Conservation (phyloP, 2,329 filamentous ascomycete genomes). For the Xylariomycetidae sp. region DNA sequence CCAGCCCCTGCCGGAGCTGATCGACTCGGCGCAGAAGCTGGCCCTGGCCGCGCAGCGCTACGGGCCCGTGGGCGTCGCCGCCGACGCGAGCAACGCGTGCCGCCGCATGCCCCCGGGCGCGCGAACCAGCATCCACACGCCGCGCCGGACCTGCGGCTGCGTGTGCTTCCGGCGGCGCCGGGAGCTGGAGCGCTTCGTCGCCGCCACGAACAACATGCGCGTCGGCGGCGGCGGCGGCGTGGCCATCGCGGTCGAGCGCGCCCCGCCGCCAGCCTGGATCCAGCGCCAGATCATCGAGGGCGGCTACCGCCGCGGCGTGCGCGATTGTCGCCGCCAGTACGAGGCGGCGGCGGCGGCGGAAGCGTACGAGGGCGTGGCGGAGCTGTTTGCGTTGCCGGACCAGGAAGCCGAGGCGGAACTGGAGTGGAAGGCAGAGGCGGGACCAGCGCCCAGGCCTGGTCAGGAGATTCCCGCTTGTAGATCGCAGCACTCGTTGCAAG, state of each 20-base stretch:
- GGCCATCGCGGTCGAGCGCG: background rate
- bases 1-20: background rate
- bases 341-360: no score
- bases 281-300: background rate
- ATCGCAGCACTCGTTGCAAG: no score
- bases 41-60: background rate
- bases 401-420: no score
- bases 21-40: constrained; percentile 3
- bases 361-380: no score
- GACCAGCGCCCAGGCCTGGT: no score
- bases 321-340: no score
- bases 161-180: background rate
- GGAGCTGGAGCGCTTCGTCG: background rate
- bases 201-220: background rate
- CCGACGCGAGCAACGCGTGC: constrained; percentile 1
- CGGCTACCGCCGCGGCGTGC: background rate
- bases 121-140: background rate
- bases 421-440: no score
- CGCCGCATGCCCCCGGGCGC: background rate
- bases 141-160: constrained; percentile 1
- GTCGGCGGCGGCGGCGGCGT: background rate
- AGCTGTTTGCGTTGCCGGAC: no score
- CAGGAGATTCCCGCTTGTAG: no score
- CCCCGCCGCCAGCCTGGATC: background rate
- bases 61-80: constrained; percentile 2